Evolutionary conservation across 2,329 filamentous ascomycete genomes (phyloP).

Genomic region (Mycosphaerella sp.): DNA sequence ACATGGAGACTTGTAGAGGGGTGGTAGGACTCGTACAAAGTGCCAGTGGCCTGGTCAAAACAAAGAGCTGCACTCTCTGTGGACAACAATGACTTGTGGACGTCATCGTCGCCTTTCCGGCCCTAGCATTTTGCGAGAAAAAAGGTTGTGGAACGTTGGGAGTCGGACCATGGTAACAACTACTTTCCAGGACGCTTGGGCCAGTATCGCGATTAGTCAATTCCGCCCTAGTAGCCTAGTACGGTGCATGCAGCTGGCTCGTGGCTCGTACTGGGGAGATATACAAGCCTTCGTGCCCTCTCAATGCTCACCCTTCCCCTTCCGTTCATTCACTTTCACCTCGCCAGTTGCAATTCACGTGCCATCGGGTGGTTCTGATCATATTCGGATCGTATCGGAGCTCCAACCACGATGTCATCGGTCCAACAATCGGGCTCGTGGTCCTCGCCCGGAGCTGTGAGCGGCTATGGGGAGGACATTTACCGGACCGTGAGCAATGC

Average conservation of each 20-base stretch:
- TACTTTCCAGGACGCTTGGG: slow-evolving; percentile 9
- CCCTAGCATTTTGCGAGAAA: background rate
- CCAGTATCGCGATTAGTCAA: slow-evolving; percentile 1
- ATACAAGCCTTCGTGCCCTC: background rate
- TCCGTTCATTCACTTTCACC: slow-evolving; percentile 1
- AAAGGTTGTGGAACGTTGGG: background rate
- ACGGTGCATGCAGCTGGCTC: background rate
- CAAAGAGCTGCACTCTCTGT: background rate
- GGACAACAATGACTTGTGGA: background rate
- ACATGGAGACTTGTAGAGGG: too few species aligned
- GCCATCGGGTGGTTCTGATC: slow-evolving; percentile 5
- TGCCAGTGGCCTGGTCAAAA: background rate
- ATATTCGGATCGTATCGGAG: slow-evolving; percentile 1
- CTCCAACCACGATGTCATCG: slow-evolving; percentile 3
- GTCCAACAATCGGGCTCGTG: slow-evolving; percentile 10
- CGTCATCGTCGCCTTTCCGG: background rate
- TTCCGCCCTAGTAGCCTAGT: background rate
- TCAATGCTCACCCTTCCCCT: background rate
- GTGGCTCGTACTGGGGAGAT: slow-evolving; percentile 1
- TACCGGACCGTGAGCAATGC: background rate
- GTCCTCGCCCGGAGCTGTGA: slow-evolving; percentile 12
- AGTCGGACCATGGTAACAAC: background rate
- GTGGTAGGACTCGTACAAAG: background rate
- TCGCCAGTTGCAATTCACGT: background rate
- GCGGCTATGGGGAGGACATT: slow-evolving; percentile 19